Evolutionary conservation across 371 early-diverging fungal genomes (phyloP).

Genomic region (Nematocida sp.): DNA sequence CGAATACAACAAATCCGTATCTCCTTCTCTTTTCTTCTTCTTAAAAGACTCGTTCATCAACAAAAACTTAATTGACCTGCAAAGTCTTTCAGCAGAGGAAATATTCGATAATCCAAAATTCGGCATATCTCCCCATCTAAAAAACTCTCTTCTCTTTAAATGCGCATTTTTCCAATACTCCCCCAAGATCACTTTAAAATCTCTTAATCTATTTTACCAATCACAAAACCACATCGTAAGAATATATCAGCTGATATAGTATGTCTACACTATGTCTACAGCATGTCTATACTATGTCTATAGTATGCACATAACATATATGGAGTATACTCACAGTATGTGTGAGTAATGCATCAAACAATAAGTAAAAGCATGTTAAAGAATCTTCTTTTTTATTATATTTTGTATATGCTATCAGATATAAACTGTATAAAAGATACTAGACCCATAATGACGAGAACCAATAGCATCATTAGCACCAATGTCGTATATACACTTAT

Average conservation of each 20-base stretch:
- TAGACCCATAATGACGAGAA: too few relatives aligned
- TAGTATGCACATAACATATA: too few relatives aligned
- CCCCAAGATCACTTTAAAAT: not conserved
- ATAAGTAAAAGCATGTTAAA: too few relatives aligned
- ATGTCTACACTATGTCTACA: too few relatives aligned
- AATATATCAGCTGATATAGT: slow-evolving; percentile 10
- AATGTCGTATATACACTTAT: too few relatives aligned
- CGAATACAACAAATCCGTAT: not conserved
- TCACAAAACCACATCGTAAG: slow-evolving; percentile 28
- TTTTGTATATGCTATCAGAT: too few relatives aligned
- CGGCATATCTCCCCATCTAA: slow-evolving; percentile 9
- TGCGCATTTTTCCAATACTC: slow-evolving; percentile 1
- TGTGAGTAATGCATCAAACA: too few relatives aligned
- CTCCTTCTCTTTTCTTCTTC: slow-evolving; percentile 27
- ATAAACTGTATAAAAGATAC: too few relatives aligned
- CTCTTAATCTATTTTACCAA: slow-evolving; percentile 19
- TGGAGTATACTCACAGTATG: too few relatives aligned
- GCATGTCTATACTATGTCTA: too few relatives aligned
- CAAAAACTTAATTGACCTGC: not conserved
- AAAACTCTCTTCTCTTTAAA: slow-evolving; percentile 47
- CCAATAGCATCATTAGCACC: too few relatives aligned
- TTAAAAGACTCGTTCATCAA: not conserved
- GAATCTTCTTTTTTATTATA: too few relatives aligned
- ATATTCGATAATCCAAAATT: not conserved
- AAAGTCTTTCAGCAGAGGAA: not conserved